Percentiles rank a stretch among this genome's conserved stretches.
Conservation (phyloP, 1,284 basidiomycete species). For the Leccinum subatratum region DNA sequence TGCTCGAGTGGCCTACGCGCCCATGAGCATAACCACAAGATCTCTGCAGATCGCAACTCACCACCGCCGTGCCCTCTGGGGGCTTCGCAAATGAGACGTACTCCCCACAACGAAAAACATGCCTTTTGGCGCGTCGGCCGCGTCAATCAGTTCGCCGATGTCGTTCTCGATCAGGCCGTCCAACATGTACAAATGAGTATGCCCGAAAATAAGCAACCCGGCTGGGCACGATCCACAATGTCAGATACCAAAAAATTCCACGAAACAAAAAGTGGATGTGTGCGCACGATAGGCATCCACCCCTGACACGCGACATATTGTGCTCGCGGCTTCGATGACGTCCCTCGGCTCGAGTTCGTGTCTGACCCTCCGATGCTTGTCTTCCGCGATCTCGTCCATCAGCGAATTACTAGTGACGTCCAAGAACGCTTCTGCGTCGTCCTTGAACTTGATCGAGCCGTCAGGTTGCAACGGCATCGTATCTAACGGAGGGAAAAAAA, state of each 20-base stretch:
- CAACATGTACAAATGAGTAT: slow-evolving; percentile 82
- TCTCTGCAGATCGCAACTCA: slow-evolving; percentile 36
- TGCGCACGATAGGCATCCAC: slow-evolving; percentile 81
- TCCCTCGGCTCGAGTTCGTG: slow-evolving; percentile 88
- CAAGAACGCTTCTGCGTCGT: slow-evolving; percentile 14
- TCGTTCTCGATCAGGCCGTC: slow-evolving; percentile 89
- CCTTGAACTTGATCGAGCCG: slow-evolving; percentile 13
- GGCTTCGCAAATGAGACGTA: slow-evolving; percentile 71
- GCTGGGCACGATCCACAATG: slow-evolving; percentile 40
- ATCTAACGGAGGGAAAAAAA: too few relatives aligned
- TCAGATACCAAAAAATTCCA: slow-evolving; percentile 1
- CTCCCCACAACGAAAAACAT: slow-evolving; percentile 84
- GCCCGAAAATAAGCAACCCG: slow-evolving; percentile 82
- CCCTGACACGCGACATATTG: slow-evolving; percentile 79
- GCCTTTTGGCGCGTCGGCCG: slow-evolving; percentile 77
- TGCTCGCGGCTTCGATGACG: slow-evolving; percentile 84
- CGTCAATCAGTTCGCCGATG: slow-evolving; percentile 85
- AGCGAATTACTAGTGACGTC: slow-evolving; percentile 38
- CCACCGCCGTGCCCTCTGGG: slow-evolving; percentile 77
- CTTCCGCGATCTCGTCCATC: slow-evolving; percentile 69
- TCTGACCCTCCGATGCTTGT: slow-evolving; percentile 72
- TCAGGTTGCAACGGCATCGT: slow-evolving; percentile 19
- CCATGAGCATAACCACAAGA: background rate
- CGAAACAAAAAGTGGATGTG: background rate
- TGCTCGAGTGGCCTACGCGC: slow-evolving; percentile 71